Evolutionary conservation across 2,329 filamentous ascomycete genomes (phyloP), one percentile per base, ranked within the genome.

Genomic region (Fusarium sp.): DNA sequence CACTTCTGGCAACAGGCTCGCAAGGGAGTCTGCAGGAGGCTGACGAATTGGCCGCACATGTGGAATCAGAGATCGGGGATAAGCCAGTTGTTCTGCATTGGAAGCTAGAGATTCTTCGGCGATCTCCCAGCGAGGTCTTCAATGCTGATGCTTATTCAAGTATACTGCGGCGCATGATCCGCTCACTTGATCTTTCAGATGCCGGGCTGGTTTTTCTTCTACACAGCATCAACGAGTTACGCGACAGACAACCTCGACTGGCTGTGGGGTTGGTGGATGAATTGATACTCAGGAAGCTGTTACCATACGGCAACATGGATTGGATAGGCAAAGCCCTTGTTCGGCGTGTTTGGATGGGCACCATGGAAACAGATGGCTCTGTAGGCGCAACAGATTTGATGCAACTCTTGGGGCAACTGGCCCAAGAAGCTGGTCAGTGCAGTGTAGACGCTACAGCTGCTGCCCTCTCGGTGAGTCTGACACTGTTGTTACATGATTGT

Each of bases 251-350:
- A 60, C 82, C 80, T 9, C 73, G 70, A 6, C 68, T 83, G 17
- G 83, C 81, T 1, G 78, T 77, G 47, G 74, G 74, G 7, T 76
- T 85, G 1, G 76, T 96, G 4, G 86, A 90, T 46, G 80, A 87
- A 9, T 80, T 96, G 29, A 79, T 96, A 7, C 72, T 77, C 11
- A 73, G 80, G n/a, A 79, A 84, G 23, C 71, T 93, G 21, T 64
- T 86, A 58, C 65, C 77, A 54, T 75, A 79, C 23, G 79, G 78
- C 4, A 81, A 82, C 4, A 61, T 74, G 2, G 77, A 79, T 4
- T 92, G 88, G 87, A 78, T 92, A 29, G 91, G 93, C 57, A 89
- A 85, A 65, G 80, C 84, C 0, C 73, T 93, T 10, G 79, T 96
- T 15, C 86, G 85, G 6, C 83, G 90, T 4, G 76, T 92, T 6